Evolutionary conservation across 495 filamentous ascomycete species (phyloP), one percentile per base, ranked within the genome.

Genomic region (Pseudomonodictys pantanalensis): DNA sequence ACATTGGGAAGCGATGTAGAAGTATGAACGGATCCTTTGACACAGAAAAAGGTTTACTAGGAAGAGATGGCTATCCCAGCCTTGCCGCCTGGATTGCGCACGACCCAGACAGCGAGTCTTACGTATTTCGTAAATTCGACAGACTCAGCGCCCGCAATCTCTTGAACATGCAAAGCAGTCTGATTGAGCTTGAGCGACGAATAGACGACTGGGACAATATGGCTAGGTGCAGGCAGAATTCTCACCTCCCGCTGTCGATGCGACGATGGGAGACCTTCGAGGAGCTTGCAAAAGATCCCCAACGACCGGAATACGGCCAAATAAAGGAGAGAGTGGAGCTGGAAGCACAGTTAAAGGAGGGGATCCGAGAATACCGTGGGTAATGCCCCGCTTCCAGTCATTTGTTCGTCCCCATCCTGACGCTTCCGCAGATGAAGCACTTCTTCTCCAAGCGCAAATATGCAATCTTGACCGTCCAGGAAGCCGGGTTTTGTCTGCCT

Each of bases 101-200:
- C 30, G 58, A 61, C 25, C 58, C 49, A 20, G 58, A 61, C 44
- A 49, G 30, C 18, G 41, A 53, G n/a, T 26, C 51, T 15, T 46
- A 43, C 42, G 49, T 62, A 5, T 62, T 56, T 33, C 43, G 52
- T 15, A 47, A 45, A 9, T 63, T 63, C 51, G 26, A 58, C 30
- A 23, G 26, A 3, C 39, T 63, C 3, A 25, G 18, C 8, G 52
- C 53, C 10, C 43, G 60, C 2, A 63, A 63, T 38, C 47, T 63
- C 1, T 42, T 63, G 18, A 26, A 63, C 17, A 45, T 63, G n/a
- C 60, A 63, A 24, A 52, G 45, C 26, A 4, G 46, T 22, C 28
- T 63, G 0, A 23, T 56, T 6, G 41, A 24, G 2, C 51, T 55
- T 5, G 35, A 61, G 22, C 9, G 11, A 2, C 33, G 22, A 20